These are phyloP conservation scores for Eragrostis nindensis DNA, from an alignment of 176 grass and related monocot genomes.

Conservation along the genomic window DNA sequence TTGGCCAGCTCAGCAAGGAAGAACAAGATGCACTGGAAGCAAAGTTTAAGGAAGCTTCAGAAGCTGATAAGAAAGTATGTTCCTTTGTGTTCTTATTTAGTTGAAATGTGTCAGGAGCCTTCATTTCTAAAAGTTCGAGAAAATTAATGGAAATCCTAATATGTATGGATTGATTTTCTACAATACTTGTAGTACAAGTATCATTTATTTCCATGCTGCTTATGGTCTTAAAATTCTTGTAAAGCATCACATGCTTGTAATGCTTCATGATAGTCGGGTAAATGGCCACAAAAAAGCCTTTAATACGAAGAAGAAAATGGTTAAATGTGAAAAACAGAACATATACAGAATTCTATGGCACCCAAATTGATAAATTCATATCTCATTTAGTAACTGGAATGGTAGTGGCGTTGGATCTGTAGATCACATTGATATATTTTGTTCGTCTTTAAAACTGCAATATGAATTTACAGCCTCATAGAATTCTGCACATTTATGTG, in stretches of 20 bases:
- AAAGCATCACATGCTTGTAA: not conserved
- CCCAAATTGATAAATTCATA: constrained; percentile 15
- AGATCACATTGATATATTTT: not conserved
- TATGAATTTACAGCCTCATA: constrained; percentile 27
- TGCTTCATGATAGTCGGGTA: not conserved
- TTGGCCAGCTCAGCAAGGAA: constrained; percentile 96
- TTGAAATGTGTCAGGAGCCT: constrained; percentile 12
- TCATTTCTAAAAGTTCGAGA: constrained; percentile 18
- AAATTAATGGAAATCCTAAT: constrained; percentile 9
- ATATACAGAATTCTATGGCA: not conserved
- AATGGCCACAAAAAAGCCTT: not conserved
- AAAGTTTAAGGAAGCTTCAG: constrained; percentile 94
- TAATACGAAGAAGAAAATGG: not conserved
- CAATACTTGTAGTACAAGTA: constrained; percentile 4
- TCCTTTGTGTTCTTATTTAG: constrained; percentile 6
- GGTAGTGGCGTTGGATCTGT: constrained; percentile 11
- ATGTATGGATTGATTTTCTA: not conserved
- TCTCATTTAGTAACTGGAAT: constrained; percentile 21
- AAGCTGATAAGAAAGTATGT: constrained; percentile 87
- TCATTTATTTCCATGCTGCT: not conserved
- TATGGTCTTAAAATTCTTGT: not conserved
- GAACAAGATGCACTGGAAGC: constrained; percentile 71
- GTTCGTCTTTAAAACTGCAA: not conserved
- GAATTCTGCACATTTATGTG: constrained; percentile 24
- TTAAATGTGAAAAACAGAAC: constrained; percentile 6